Conservation (phyloP, 345 rosid genomes). For the Sapria himalayana region DNA sequence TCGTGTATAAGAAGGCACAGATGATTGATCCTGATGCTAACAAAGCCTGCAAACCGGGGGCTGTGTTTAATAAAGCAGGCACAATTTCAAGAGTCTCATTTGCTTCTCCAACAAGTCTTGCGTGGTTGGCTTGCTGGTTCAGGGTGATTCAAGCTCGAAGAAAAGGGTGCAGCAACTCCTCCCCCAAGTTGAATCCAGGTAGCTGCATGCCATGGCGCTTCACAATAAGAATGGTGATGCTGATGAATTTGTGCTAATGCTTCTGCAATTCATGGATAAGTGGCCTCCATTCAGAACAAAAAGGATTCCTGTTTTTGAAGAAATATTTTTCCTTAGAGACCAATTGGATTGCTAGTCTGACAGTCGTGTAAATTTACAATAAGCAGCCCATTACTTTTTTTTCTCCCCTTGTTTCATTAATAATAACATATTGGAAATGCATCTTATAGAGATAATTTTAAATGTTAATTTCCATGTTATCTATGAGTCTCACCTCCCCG, state of each 20-base stretch:
- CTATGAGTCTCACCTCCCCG: conserved; percentile 66
- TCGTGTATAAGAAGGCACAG: conserved; percentile 57
- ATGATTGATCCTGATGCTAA: conserved; percentile 78
- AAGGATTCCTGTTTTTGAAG: conserved; percentile 76
- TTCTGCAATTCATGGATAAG: conserved; percentile 23
- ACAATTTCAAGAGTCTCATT: conserved; percentile 34
- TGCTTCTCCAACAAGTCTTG: conserved; percentile 21
- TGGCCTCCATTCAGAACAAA: conserved; percentile 52
- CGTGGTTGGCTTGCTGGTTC: conserved; percentile 32
- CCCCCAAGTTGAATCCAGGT: conserved; percentile 7
- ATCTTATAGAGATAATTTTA: conserved; percentile 5
- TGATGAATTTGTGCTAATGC: conserved; percentile 38
- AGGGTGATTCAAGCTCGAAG: conserved; percentile 25
- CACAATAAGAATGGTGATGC: conserved; percentile 8
- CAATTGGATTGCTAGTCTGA: conserved; percentile 34
- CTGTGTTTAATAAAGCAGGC: conserved; percentile 51
- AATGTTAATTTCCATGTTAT: conserved; percentile 46
- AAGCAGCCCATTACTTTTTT: background rate
- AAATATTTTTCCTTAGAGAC: conserved; percentile 54
- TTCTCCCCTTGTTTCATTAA: too few relatives aligned
- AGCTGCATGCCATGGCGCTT: too few relatives aligned
- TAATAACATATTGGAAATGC: too few relatives aligned
- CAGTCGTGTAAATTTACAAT: background rate
- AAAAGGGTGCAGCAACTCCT: conserved; percentile 20
- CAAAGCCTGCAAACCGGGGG: conserved; percentile 67